Conservation (phyloP, 441 rosid species). For the Lepidium campestre region DNA sequence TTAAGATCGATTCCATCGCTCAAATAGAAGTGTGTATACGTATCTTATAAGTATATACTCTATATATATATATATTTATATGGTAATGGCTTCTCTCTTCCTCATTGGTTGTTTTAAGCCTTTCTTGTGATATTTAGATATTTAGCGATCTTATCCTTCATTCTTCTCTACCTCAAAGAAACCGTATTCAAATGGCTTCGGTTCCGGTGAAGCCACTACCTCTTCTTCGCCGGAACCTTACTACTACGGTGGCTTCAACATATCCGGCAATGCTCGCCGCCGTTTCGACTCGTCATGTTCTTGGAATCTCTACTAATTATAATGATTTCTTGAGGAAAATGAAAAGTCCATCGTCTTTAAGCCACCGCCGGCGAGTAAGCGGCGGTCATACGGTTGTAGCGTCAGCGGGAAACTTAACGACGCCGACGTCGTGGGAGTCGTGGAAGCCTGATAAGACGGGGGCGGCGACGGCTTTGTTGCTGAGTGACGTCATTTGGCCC, state of each 20-base stretch:
- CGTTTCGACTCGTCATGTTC: neutral
- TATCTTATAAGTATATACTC: neutral
- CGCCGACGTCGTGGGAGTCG: constrained; percentile 49
- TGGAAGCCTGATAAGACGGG: constrained; percentile 60
- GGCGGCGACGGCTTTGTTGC: constrained; percentile 37
- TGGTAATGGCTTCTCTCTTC: neutral
- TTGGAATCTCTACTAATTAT: neutral
- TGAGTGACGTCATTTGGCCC: constrained; percentile 90
- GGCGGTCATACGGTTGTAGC: constrained; percentile 30
- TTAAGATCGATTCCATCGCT: neutral
- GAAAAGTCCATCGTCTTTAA: neutral
- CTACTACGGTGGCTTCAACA: neutral
- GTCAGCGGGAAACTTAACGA: constrained; percentile 36
- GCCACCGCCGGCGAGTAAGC: constrained; percentile 19
- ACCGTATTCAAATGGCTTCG: constrained; percentile 11
- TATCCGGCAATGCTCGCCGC: constrained; percentile 5
- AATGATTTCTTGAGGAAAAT: neutral
- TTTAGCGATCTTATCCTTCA: constrained; percentile 18
- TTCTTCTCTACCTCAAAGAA: constrained; percentile 9
- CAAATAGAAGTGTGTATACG: neutral
- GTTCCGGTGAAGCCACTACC: constrained; percentile 15
- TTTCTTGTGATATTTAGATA: constrained; percentile 14
- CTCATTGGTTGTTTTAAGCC: constrained; percentile 7
- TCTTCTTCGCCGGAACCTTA: neutral
- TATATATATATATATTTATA: neutral